phyloP scores from a whole-genome alignment of 169 alveolate species.

The Cryptosporidium tyzzeri region DNA sequence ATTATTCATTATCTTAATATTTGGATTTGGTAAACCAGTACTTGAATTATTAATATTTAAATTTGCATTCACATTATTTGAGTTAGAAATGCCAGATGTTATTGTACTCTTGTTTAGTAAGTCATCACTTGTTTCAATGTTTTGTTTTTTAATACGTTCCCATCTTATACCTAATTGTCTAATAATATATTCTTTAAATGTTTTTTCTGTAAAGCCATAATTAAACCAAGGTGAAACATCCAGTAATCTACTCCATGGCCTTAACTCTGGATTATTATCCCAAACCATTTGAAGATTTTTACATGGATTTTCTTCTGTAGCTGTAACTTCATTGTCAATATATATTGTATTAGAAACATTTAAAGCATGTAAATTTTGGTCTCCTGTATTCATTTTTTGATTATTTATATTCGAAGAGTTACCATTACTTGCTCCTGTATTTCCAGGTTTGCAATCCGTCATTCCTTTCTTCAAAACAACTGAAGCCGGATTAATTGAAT shows the following conservation, averaged over 20 bases:
- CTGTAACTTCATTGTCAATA: slow-evolving; percentile 39
- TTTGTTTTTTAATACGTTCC: slow-evolving; percentile 67
- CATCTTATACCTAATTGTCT: slow-evolving; percentile 63
- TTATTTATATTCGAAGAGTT: not conserved
- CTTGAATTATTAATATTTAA: not conserved
- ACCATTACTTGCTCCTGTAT: not conserved
- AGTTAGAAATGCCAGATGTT: not conserved
- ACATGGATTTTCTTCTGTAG: slow-evolving; percentile 27
- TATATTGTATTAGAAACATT: slow-evolving; percentile 15
- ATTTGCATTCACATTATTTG: slow-evolving; percentile 5
- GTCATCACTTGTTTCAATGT: slow-evolving; percentile 61
- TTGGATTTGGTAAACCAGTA: not conserved
- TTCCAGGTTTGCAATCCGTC: not conserved
- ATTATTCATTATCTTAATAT: not conserved
- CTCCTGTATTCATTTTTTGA: not conserved
- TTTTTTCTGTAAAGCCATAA: slow-evolving; percentile 63
- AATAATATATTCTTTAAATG: slow-evolving; percentile 59
- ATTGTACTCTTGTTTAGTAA: not conserved
- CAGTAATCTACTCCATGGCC: slow-evolving; percentile 68
- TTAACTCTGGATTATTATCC: slow-evolving; percentile 37
- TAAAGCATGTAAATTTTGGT: not conserved
- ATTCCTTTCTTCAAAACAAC: not conserved
- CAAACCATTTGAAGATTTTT: slow-evolving; percentile 55
- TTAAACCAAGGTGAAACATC: slow-evolving; percentile 73
- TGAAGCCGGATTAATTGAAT: slow-evolving; percentile 3